Conservation (phyloP, 108 stramenopile species). For the Nitzschia inconspicua region DNA sequence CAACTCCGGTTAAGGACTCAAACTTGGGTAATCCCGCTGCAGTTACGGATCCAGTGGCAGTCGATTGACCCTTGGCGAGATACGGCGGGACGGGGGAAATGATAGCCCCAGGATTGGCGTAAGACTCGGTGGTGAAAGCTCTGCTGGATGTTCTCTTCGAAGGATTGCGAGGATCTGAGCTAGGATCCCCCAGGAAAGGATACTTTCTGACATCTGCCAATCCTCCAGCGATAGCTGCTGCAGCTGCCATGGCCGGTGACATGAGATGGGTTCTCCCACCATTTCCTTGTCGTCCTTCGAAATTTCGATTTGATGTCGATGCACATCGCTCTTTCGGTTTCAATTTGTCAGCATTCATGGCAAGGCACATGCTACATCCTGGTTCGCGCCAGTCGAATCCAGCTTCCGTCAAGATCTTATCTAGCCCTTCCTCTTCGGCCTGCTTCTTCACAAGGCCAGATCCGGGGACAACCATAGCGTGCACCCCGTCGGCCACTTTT, state of each 20-base stretch:
- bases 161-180: conserved; percentile 59
- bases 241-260: conserved; percentile 92
- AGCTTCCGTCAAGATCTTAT: conserved; percentile 86
- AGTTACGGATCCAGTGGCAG: conserved; percentile 10
- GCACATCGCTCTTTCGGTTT: conserved; percentile 92
- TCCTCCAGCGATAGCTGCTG: conserved; percentile 79
- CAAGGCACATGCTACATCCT: conserved; percentile 95
- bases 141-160: conserved; percentile 34
- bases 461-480: conserved; percentile 95
- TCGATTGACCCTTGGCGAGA: conserved; percentile 23
- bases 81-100: conserved; percentile 82
- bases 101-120: conserved; percentile 55
- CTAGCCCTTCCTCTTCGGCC: conserved; percentile 91
- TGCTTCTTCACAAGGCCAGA: conserved; percentile 92
- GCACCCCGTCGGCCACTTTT: conserved; percentile 79
- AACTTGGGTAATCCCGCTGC: conserved; percentile 76
- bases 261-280: conserved; percentile 92
- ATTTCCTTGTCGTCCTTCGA: conserved; percentile 93
- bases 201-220: conserved; percentile 89
- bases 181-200: conserved; percentile 69
- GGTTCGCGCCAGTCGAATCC: conserved; percentile 95
- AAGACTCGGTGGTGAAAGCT: conserved; percentile 68
- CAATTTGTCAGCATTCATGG: conserved; percentile 93
- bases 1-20: conserved; percentile 63
- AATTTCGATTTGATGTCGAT: conserved; percentile 94